Conservation (phyloP, 1,139 yeast species). For the Magnusiomyces ingens region DNA sequence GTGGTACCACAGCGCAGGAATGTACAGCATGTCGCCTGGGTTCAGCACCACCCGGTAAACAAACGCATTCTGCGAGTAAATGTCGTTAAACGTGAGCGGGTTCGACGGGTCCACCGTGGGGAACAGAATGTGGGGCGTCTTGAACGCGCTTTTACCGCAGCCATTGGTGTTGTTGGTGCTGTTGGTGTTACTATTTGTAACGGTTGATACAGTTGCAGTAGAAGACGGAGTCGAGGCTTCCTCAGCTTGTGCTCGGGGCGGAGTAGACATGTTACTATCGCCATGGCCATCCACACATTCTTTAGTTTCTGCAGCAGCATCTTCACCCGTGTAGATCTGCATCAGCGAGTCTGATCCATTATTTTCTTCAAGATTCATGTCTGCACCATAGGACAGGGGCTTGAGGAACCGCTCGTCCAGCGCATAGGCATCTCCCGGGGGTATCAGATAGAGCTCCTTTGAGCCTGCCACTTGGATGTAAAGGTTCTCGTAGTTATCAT, state of each 20-base stretch:
- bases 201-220: not conserved
- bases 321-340: too few species aligned
- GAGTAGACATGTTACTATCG: not conserved
- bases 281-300: not conserved
- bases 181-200: not conserved
- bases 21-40: slow-evolving; percentile 35
- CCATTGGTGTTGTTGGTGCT: not conserved
- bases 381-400: slow-evolving; percentile 7
- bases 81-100: slow-evolving; percentile 17
- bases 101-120: slow-evolving; percentile 32
- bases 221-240: not conserved
- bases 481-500: slow-evolving; percentile 36
- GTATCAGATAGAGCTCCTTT: slow-evolving; percentile 33
- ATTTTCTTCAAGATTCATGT: slow-evolving; percentile 4
- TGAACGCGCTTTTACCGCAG: not conserved
- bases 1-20: slow-evolving; percentile 40
- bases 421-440: slow-evolving; percentile 32
- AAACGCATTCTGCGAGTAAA: slow-evolving; percentile 21
- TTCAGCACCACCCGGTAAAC: slow-evolving; percentile 28
- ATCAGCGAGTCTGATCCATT: not conserved
- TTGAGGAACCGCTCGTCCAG: slow-evolving; percentile 24
- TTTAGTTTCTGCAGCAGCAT: too few species aligned
- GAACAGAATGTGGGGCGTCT: slow-evolving; percentile 23
- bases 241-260: too few species aligned
- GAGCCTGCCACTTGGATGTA: slow-evolving; percentile 33